These are phyloP conservation scores for Peltaster fructicola DNA, from an alignment of 2,329 filamentous ascomycete species.

Conservation along the genomic window DNA sequence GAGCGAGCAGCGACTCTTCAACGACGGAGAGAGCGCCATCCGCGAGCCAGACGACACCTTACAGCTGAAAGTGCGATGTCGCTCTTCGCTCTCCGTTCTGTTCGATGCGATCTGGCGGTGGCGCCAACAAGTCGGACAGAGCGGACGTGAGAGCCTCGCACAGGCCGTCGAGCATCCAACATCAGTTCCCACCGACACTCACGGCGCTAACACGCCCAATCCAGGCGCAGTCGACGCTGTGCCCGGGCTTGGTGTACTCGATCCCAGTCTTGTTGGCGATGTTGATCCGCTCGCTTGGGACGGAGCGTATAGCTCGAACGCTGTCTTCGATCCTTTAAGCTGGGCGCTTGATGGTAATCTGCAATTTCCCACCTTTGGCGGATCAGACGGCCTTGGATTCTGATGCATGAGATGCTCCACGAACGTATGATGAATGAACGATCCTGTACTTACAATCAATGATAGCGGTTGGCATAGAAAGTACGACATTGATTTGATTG, in stretches of 20 bases:
- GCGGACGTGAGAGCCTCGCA: conserved; percentile 29
- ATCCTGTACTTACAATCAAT: no score
- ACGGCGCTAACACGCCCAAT: conserved; percentile 12
- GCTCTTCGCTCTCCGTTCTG: conserved; percentile 71
- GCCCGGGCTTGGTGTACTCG: conserved; percentile 7
- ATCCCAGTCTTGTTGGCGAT: conserved; percentile 6
- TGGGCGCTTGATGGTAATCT: conserved; percentile 83
- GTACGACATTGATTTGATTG: no score
- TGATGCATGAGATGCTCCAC: no score
- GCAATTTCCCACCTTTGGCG: conserved; percentile 42
- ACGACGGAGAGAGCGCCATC: conserved; percentile 20
- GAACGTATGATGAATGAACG: no score
- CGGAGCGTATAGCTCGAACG: conserved; percentile 36
- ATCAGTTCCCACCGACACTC: conserved; percentile 11
- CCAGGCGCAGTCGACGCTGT: conserved; percentile 4
- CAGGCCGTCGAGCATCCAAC: conserved; percentile 69
- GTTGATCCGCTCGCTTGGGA: conserved; percentile 16
- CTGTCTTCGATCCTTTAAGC: conserved; percentile 81
- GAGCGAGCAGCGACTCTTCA: conserved; percentile 14
- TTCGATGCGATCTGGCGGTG: conserved; percentile 77
- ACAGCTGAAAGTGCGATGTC: conserved; percentile 64
- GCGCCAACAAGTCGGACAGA: conserved; percentile 51
- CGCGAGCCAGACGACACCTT: conserved; percentile 42
- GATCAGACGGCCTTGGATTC: conserved; percentile 4
- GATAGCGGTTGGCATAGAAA: no score